Conservation (phyloP, 108 stramenopile species). For the Nannochloropsis granulata region DNA sequence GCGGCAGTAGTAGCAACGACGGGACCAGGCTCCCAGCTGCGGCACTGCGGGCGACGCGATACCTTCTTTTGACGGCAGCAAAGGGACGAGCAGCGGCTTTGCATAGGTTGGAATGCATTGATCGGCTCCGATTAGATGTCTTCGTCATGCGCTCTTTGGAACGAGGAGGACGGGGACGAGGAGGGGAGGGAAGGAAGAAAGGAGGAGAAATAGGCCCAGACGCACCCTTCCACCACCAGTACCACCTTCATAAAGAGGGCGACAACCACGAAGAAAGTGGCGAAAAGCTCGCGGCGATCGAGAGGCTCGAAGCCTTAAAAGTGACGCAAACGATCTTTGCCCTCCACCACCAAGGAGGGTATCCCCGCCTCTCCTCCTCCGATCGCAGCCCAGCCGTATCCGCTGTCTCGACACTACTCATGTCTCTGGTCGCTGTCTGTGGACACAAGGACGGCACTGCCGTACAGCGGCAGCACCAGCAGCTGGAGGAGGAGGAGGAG, state of each 20-base stretch:
- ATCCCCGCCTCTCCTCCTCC: background rate
- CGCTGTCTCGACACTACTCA: background rate
- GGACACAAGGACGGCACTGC: background rate
- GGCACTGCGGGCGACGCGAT: background rate
- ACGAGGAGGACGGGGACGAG: background rate
- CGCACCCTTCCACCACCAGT: background rate
- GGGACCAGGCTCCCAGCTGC: background rate
- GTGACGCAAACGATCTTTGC: background rate
- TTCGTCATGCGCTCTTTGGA: background rate
- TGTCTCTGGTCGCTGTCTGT: background rate
- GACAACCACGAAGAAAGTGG: background rate
- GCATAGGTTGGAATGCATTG: background rate
- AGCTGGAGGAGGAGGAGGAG: too few species aligned
- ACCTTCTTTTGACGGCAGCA: background rate
- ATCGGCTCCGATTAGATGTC: background rate
- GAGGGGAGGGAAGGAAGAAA: background rate
- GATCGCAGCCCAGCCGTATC: background rate
- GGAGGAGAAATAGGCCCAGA: background rate
- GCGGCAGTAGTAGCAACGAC: background rate
- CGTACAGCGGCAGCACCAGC: background rate
- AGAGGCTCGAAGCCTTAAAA: background rate
- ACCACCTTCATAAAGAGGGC: background rate
- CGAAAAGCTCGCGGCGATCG: background rate
- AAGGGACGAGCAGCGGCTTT: background rate
- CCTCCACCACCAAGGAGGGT: background rate